Base-by-base conservation (phyloP, 495 filamentous ascomycete genomes). In the Aspergillus indologenus region DNA sequence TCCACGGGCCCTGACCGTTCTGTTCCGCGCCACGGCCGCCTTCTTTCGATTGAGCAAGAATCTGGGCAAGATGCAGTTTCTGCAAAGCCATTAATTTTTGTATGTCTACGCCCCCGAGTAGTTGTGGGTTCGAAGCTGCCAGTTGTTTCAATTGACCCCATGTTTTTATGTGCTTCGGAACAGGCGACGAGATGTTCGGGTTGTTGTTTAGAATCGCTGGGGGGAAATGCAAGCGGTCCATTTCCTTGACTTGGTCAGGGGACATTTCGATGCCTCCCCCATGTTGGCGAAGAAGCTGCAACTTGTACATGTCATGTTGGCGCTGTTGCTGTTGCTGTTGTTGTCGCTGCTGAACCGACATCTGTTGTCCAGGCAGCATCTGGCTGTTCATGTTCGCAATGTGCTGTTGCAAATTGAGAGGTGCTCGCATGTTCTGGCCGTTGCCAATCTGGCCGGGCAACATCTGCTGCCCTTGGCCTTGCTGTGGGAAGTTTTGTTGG, bases 121-220 rank as follows among this genome's bases (percentile, higher is more conserved):
- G 56, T 44, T 77, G 75, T n/a, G 74, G 74, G 62, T 85, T 86
- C 47, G 76, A 65, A 1, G 60, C 51, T 1, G 83, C 72, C 78
- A 81, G 89, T 44, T 83, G 71, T 68, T 90, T 92, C 0, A 95
- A 73, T 51, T 88, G 83, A 24, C 78, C 80, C 90, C 90, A 95
- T 56, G 84, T 87, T 66, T 84, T 87, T 18, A 88, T 70, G 2
- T 86, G 71, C 17, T 79, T 80, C 2, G 89, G 86, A 0, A 86
- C 68, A 12, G 75, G 73, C 47, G 73, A 64, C 20, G 64, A 62
- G 29, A 73, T 62, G 21, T 68, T 74, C 9, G 61, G 62, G 18
- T 66, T 70, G 26, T 61, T 72, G 47, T 65, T 72, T 7, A 81
- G 54, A 18, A 81, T 70, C 4, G 65, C 63, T 2, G 66, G 70